Base-by-base conservation (phyloP, 108 stramenopile genomes). In the Parmales sp. region DNA sequence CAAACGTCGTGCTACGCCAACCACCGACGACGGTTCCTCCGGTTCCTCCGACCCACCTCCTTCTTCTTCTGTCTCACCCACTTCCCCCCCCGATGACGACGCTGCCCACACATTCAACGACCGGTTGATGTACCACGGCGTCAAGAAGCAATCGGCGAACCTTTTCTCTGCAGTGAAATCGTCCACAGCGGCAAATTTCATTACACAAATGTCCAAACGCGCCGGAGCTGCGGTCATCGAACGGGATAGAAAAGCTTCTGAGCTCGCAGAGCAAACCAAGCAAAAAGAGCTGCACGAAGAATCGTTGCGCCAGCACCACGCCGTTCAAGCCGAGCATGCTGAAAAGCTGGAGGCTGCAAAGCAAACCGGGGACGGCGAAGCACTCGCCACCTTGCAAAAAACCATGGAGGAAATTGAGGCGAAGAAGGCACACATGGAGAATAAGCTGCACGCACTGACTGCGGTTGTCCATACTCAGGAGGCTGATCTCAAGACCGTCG, bases 51-150 rank as follows among this genome's bases (percentile, higher is more conserved):
- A 0, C 8, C 46, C 46, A 13, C 46, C 46, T 23, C 46, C 46
- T 18, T 3, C 11, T 48, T 23, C 46, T 48, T 4, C 41, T 13
- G 16, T 43, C 16, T 8, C 41, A 8, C 41, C 41, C 41, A 43
- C 41, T 43, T 16, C 46, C 46, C 22, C 19, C 4, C 11, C 46
- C 46, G 23, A 4, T 48, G 11, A n/a, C 46, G 16, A 13, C 46
- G 46, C 19, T 3, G 46, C 31, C 54, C 54, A 60, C 31, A 60
- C 13, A 5, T 60, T 60, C 31, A 11, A 60, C 16, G 54, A 60
- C 36, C 54, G 54, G n/a, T 34, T 60, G 8, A 28, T 60, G 1
- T 60, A 60, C 54, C 36, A 34, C 28, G 54, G 54, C 54, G 54
- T 60, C 4, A 60, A 60, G 31, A 60, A 60, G 31, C 54, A 60